These are phyloP conservation scores for Beauveria varroae DNA, from an alignment of 2,329 filamentous ascomycete genomes.

Conservation along the genomic window DNA sequence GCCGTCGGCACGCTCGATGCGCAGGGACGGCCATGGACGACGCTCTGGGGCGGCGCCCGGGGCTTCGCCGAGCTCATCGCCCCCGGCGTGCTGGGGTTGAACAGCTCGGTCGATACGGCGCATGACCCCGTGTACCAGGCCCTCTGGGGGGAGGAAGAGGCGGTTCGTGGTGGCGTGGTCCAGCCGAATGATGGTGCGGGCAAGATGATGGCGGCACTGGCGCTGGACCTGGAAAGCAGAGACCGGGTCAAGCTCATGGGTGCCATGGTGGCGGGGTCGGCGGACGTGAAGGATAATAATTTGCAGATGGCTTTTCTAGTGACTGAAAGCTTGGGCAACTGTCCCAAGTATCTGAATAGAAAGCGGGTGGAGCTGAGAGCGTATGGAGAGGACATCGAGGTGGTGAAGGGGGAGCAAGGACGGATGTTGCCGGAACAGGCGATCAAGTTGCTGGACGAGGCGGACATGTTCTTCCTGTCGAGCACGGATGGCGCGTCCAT, in stretches of 20 bases:
- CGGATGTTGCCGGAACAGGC: conserved; percentile 45
- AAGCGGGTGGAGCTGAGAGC: conserved; percentile 48
- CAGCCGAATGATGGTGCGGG: conserved; percentile 30
- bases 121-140: conserved; percentile 64
- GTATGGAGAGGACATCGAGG: conserved; percentile 37
- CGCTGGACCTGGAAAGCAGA: conserved; percentile 45
- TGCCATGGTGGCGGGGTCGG: conserved; percentile 56
- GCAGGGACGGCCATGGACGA: conserved; percentile 63
- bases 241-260: conserved; percentile 70
- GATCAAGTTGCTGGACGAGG: conserved; percentile 49
- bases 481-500: conserved; percentile 60
- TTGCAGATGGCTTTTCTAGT: conserved; percentile 58
- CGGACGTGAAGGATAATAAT: conserved; percentile 32
- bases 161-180: conserved; percentile 22
- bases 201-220: conserved; percentile 41
- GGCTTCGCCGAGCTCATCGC: conserved; percentile 61
- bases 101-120: conserved; percentile 49
- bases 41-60: conserved; percentile 65
- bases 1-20: conserved; percentile 66
- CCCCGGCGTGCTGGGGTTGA: conserved; percentile 55
- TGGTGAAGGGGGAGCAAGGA: conserved; percentile 31
- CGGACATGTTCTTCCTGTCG: conserved; percentile 75
- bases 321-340: conserved; percentile 70
- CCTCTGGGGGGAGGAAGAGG: conserved; percentile 37
- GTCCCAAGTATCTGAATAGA: conserved; percentile 79